These are phyloP conservation scores for Colletotrichum chrysophilum DNA, from an alignment of 2,329 filamentous ascomycete genomes.

Conservation along the genomic window DNA sequence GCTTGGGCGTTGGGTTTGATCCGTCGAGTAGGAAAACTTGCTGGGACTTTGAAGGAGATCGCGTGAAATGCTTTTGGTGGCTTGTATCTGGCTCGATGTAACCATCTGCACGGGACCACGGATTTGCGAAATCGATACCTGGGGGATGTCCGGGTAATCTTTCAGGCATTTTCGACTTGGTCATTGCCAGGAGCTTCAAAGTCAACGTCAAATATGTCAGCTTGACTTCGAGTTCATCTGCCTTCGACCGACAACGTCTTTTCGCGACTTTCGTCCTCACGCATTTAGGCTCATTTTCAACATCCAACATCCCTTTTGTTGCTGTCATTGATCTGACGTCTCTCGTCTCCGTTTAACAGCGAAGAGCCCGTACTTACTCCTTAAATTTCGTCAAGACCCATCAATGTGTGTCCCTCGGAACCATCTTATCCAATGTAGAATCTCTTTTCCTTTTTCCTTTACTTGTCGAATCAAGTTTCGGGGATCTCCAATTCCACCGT, in stretches of 20 bases:
- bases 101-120: neutral
- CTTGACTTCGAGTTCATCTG: neutral
- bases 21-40: neutral
- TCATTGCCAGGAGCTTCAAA: neutral
- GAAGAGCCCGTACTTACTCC: neutral
- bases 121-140: neutral
- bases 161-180: neutral
- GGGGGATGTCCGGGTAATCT: neutral
- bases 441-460: no score
- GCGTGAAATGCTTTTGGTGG: neutral
- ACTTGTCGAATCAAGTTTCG: no score
- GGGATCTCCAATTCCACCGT: no score
- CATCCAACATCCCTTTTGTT: neutral
- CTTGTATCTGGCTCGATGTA: neutral
- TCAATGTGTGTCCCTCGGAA: no score
- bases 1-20: neutral
- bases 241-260: neutral
- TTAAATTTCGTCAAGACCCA: no score
- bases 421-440: no score
- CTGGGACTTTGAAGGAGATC: neutral
- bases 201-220: neutral
- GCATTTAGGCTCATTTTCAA: neutral
- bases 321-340: neutral
- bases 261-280: neutral
- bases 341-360: neutral